Evolutionary conservation across 768 basidiomycete species (phyloP).

Genomic region (Kwoniella newhampshirensis): DNA sequence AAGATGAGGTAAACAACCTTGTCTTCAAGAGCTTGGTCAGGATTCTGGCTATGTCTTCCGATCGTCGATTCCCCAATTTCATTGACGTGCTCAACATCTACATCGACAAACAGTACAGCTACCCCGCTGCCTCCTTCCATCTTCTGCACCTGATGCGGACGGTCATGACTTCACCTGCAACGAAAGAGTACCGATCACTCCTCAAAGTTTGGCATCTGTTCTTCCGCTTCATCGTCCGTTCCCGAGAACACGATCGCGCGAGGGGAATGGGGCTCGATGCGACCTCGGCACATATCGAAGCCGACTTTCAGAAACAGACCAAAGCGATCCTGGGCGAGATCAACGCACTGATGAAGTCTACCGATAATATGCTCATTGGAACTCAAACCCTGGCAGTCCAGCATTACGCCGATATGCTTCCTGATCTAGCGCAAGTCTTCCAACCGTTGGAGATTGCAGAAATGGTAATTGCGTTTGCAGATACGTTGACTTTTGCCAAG

Average conservation of each 20-base stretch:
- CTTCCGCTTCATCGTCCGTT: slow-evolving; percentile 89
- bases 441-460: slow-evolving; percentile 78
- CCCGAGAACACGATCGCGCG: slow-evolving; percentile 79
- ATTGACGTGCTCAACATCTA: slow-evolving; percentile 90
- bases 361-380: slow-evolving; percentile 85
- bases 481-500: slow-evolving; percentile 71
- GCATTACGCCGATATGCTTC: slow-evolving; percentile 87
- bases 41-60: slow-evolving; percentile 87
- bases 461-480: slow-evolving; percentile 81
- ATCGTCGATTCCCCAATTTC: slow-evolving; percentile 93
- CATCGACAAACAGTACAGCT: slow-evolving; percentile 83
- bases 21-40: slow-evolving; percentile 90
- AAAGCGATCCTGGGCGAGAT: slow-evolving; percentile 73
- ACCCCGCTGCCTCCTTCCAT: slow-evolving; percentile 73
- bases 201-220: slow-evolving; percentile 97
- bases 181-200: slow-evolving; percentile 75
- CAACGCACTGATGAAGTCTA: slow-evolving; percentile 81
- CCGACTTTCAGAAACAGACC: slow-evolving; percentile 79
- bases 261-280: slow-evolving; percentile 77
- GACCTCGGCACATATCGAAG: slow-evolving; percentile 81
- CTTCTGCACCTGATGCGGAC: slow-evolving; percentile 85
- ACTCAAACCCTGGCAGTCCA: slow-evolving; percentile 92
- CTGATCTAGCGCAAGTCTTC: slow-evolving; percentile 80
- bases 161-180: slow-evolving; percentile 70
- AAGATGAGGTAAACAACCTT: slow-evolving; percentile 74